Conservation (phyloP, 139 green algal genomes). For the Haematococcus sp. region DNA sequence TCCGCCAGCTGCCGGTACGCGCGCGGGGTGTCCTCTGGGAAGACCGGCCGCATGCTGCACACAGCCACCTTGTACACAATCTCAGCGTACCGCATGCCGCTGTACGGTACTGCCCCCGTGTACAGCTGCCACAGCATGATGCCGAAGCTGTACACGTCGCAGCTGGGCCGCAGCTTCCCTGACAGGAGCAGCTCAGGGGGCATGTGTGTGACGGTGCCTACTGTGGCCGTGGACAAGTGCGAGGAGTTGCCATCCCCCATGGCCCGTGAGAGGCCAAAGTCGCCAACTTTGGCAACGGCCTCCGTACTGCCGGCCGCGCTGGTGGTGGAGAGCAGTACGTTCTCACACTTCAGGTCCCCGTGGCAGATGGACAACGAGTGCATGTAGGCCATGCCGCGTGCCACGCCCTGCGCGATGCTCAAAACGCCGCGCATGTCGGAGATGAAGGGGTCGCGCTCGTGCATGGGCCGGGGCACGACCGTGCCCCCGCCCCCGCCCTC, state of each 20-base stretch:
- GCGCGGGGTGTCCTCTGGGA: constrained; percentile 13
- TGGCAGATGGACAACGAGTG: constrained; percentile 40
- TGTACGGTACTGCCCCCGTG: constrained; percentile 18
- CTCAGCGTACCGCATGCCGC: constrained; percentile 27
- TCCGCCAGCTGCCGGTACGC: constrained; percentile 11
- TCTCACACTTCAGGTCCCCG: constrained; percentile 38
- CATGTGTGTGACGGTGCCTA: constrained; percentile 51
- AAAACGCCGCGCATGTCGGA: constrained; percentile 17
- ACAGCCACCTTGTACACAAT: constrained; percentile 34
- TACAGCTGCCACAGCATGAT: constrained; percentile 37
- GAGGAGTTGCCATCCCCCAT: constrained; percentile 14
- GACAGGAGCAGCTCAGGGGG: constrained; percentile 38
- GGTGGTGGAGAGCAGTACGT: constrained; percentile 21
- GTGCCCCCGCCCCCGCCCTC: background rate
- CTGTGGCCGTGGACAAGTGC: constrained; percentile 24
- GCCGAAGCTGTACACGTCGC: constrained; percentile 42
- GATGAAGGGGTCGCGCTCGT: background rate
- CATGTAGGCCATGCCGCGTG: constrained; percentile 41
- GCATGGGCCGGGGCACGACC: background rate
- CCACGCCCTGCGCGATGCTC: constrained; percentile 28
- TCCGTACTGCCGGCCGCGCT: background rate
- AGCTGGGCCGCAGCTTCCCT: constrained; percentile 25
- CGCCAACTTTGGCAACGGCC: constrained; percentile 21
- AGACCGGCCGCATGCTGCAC: constrained; percentile 16
- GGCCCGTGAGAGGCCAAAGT: constrained; percentile 29